Evolutionary conservation across 1,284 basidiomycete genomes (phyloP).

Genomic region (Pascua guehoae): DNA sequence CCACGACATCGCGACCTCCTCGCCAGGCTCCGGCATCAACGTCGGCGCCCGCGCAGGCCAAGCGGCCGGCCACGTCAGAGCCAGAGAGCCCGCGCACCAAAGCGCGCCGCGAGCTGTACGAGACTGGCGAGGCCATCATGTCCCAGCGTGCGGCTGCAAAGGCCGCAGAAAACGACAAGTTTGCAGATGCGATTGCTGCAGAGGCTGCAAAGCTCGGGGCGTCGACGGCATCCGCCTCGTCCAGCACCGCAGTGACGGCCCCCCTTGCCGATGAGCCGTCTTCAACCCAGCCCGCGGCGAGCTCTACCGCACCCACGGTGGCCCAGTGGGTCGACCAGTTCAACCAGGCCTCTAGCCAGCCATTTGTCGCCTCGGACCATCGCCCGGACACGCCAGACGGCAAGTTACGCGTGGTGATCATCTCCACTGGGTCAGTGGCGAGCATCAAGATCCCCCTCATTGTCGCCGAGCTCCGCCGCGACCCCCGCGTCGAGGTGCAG

Average conservation of each 20-base stretch:
- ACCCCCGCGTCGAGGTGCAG: constrained; percentile 70
- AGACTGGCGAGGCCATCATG: constrained; percentile 17
- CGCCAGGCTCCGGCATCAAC: background rate
- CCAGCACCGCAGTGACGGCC: background rate
- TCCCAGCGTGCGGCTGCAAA: background rate
- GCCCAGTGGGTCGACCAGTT: background rate
- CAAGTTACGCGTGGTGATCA: constrained; percentile 66
- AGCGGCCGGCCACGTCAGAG: constrained; percentile 1
- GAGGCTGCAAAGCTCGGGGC: background rate
- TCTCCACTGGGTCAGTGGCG: constrained; percentile 89
- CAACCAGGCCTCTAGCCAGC: constrained; percentile 1
- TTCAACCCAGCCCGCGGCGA: background rate
- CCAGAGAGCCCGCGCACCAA: constrained; percentile 34
- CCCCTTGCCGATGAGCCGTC: background rate
- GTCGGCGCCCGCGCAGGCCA: background rate
- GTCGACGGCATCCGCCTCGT: background rate
- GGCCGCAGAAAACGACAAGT: background rate
- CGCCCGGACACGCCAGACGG: constrained; percentile 33
- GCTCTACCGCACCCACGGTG: background rate
- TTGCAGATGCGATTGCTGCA: background rate
- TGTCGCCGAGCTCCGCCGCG: constrained; percentile 60
- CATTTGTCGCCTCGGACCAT: constrained; percentile 36
- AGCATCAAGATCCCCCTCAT: constrained; percentile 90
- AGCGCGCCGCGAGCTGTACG: constrained; percentile 38
- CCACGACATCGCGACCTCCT: background rate